phyloP scores from a whole-genome alignment of 306 rosid species.

The Cicer pinnatifidum region DNA sequence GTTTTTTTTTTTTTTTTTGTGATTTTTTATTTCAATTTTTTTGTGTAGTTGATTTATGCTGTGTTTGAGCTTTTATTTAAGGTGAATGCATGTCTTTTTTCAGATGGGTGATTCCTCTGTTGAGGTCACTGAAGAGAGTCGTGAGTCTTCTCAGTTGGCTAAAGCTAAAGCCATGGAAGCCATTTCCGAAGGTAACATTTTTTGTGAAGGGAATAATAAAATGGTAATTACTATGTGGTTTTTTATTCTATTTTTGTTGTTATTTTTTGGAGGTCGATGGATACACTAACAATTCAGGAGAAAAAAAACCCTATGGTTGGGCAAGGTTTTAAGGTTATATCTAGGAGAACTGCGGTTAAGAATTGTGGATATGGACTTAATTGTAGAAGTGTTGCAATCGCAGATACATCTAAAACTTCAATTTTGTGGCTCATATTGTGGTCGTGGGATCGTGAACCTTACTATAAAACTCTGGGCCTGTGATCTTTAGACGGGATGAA shows the following conservation, averaged over 20 bases:
- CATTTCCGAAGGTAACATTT: constrained; percentile 68
- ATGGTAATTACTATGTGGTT: not conserved
- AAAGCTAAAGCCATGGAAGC: constrained; percentile 79
- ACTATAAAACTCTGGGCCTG: not conserved
- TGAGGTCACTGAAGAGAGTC: constrained; percentile 80
- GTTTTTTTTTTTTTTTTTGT: constrained; percentile 41
- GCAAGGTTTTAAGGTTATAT: not conserved
- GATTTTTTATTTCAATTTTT: not conserved
- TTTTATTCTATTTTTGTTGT: constrained; percentile 10
- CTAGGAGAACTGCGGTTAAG: not conserved
- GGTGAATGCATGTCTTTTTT: constrained; percentile 34
- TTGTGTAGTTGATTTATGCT: not conserved
- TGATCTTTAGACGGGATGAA: not conserved
- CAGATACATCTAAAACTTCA: not conserved
- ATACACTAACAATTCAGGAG: not conserved
- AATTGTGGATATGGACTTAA: not conserved
- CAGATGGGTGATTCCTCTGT: constrained; percentile 82
- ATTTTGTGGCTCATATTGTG: not conserved
- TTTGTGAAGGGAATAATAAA: not conserved
- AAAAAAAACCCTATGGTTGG: not conserved
- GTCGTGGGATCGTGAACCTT: not conserved
- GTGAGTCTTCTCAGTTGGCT: constrained; percentile 75
- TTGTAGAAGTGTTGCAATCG: not conserved
- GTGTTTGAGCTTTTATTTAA: not conserved
- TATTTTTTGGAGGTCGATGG: constrained; percentile 18